Conservation (phyloP, 345 rosid species). For the Lumnitzera littorea region DNA sequence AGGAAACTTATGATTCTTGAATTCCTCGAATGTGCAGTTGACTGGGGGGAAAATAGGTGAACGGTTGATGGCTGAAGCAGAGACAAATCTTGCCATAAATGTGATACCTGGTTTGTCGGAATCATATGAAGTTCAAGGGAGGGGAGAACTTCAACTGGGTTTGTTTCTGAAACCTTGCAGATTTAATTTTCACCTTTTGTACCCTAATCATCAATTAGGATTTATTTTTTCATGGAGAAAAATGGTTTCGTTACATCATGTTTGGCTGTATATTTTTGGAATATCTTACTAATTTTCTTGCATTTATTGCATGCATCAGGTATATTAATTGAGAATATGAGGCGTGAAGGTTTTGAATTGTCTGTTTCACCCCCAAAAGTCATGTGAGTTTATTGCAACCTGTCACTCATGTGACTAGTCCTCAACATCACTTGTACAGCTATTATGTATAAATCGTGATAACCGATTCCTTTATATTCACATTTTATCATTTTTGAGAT, state of each 20-base stretch:
- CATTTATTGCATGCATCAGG: slow-evolving; percentile 36
- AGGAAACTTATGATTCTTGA: slow-evolving; percentile 4
- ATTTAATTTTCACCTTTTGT: slow-evolving; percentile 1
- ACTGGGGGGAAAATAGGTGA: slow-evolving; percentile 91
- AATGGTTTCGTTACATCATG: too few species aligned
- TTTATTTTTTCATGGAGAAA: too few species aligned
- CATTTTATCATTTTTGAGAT: too few species aligned
- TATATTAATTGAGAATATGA: slow-evolving; percentile 96
- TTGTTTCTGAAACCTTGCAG: slow-evolving; percentile 19
- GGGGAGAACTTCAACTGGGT: slow-evolving; percentile 99
- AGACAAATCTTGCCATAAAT: slow-evolving; percentile 96
- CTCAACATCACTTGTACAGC: too few species aligned
- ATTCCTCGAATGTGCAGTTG: slow-evolving; percentile 41
- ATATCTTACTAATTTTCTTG: slow-evolving; percentile 1
- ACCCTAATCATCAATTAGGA: not conserved
- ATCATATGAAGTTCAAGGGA: slow-evolving; percentile 92
- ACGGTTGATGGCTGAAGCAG: slow-evolving; percentile 87
- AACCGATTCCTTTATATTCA: too few species aligned
- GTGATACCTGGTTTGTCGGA: slow-evolving; percentile 85
- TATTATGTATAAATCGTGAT: too few species aligned
- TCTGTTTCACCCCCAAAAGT: slow-evolving; percentile 97
- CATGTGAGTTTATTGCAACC: slow-evolving; percentile 52
- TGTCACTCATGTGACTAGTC: not conserved
- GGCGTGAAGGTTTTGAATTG: slow-evolving; percentile 96
- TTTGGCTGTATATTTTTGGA: not conserved